Conservation (phyloP, 2,329 filamentous ascomycete genomes). For the Aurifilum marmelostoma region DNA sequence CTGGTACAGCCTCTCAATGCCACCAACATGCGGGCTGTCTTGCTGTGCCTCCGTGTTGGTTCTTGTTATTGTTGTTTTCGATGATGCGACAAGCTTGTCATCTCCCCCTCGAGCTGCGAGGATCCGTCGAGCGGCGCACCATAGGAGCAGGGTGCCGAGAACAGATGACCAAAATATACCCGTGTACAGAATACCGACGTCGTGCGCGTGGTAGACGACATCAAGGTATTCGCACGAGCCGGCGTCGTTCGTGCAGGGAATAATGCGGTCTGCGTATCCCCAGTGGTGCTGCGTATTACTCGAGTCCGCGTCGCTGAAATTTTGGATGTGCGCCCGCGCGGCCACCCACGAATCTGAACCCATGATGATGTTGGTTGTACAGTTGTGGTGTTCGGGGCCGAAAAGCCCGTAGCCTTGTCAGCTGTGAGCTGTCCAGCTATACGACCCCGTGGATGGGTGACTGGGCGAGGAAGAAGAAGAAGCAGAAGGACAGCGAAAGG, state of each 20-base stretch:
- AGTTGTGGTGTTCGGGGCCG: too few species aligned
- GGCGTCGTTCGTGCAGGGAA: slow-evolving; percentile 50
- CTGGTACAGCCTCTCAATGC: slow-evolving; percentile 21
- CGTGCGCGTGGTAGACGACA: slow-evolving; percentile 53
- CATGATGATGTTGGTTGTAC: slow-evolving; percentile 13
- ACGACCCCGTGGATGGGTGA: too few species aligned
- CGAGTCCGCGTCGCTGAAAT: slow-evolving; percentile 41
- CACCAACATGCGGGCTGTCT: neutral
- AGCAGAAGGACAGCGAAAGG: neutral
- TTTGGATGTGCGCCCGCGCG: slow-evolving; percentile 44
- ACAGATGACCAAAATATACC: slow-evolving; percentile 55
- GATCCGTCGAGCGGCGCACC: slow-evolving; percentile 41
- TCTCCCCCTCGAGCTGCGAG: neutral
- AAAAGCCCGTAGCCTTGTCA: too few species aligned
- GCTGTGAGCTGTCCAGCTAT: too few species aligned
- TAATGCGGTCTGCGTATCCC: slow-evolving; percentile 50
- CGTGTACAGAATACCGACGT: slow-evolving; percentile 53
- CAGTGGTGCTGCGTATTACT: slow-evolving; percentile 44
- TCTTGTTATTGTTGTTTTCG: neutral
- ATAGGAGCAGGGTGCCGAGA: slow-evolving; percentile 47
- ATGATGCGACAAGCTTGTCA: neutral
- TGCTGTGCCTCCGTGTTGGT: slow-evolving; percentile 5
- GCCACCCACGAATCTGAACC: slow-evolving; percentile 28
- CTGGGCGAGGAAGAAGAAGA: neutral
- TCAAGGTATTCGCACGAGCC: slow-evolving; percentile 57